Evolutionary conservation across 164 flowering plant species (phyloP), one percentile per base, ranked within the genome.

Genomic region (Annona cherimola): DNA sequence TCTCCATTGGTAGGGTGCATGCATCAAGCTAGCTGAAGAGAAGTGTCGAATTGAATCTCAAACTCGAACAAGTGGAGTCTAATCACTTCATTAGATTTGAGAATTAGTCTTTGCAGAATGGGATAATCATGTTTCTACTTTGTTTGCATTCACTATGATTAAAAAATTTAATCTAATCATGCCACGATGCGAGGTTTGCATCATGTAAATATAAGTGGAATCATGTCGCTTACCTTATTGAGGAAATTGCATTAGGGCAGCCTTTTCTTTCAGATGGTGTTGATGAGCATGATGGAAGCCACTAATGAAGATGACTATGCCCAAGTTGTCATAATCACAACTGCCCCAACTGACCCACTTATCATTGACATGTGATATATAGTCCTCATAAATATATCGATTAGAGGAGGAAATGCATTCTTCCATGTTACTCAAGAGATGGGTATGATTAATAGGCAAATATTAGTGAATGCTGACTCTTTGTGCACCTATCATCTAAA

Each of bases 381-480:
- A 4, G 12, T 46, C 18, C 1, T 43, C 3, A 1, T 59, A 68
- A 61, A 68, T 18, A 11, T 4, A 26, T 26, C 20, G 5, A 42
- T 35, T 8, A 68, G 59, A 54, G 35, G 35, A 68, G 41, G 4
- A 42, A 26, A 61, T 18, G 3, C 8, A 68, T 5, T 68, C 44
- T 68, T 68, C 4, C 35, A 26, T 19, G 50, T 68, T 68, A 45
- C 60, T 40, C 60, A 11, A 50, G 45, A 3, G 41, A 45, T 18
- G 1, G 42, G 50, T 46, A 68, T 68, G 42, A 68, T 50, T 50
- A 68, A 68, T 61, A 26, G 19, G 70, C 20, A 50, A 68, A 45
- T 1, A 41, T 2, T 68, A 46, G 70, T 68, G 70, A 68, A 46
- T 68, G 70, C 70, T 68, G 70, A 68, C 70, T 68, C 61, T 39